Evolutionary conservation across 2,329 filamentous ascomycete species (phyloP), one percentile per base, ranked within the genome.

Genomic region (Emergomyces africanus): DNA sequence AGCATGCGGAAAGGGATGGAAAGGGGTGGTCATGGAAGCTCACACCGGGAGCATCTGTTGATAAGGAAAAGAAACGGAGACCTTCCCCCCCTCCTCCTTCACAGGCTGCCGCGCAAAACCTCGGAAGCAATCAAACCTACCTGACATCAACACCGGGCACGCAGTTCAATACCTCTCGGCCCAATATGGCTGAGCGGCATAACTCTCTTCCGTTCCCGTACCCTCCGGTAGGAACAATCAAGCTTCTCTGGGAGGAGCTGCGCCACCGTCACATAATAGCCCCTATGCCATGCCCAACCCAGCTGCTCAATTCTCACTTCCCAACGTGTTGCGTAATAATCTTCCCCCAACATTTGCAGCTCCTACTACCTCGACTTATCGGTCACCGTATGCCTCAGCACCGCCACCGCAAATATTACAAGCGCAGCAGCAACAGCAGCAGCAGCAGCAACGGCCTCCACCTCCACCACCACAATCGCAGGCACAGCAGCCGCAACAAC

Each of bases 21-120:
- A 85, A 85, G 69, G 83, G 83, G 53, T 84, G 80, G 74, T 79
- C 82, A 57, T 86, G 83, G 83, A 78, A 79, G 59, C 78, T 85
- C 64, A 79, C 83, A 53, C 78, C 79, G 28, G 79, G 80, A 12
- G 77, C 81, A 5, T 81, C 81, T 2, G 81, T 84, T 48, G 81
- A 84, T 63, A 83, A 82, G 65, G 79, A 82, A 64, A 77, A 77
- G 69, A 77, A 77, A 65, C 81, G 82, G 70, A 69, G 73, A 42
- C 73, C 73, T 25, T 75, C 73, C 49, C 73, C 73, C 60, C 73
- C 73, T 61, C 73, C 73, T 39, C 35, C 51, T 4, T 54, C 51
- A 41, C 51, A 54, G 5, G 9, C 60, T 35, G 48, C 69, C 67
- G 48, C 63, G 64, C 39, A 64, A 6, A 59, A 65, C 25, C 67